A percentile compares a stretch with the other conserved stretches of the same genome.
Evolutionary conservation across 345 rosid species (phyloP).

Genomic region (Turnera subulata): DNA sequence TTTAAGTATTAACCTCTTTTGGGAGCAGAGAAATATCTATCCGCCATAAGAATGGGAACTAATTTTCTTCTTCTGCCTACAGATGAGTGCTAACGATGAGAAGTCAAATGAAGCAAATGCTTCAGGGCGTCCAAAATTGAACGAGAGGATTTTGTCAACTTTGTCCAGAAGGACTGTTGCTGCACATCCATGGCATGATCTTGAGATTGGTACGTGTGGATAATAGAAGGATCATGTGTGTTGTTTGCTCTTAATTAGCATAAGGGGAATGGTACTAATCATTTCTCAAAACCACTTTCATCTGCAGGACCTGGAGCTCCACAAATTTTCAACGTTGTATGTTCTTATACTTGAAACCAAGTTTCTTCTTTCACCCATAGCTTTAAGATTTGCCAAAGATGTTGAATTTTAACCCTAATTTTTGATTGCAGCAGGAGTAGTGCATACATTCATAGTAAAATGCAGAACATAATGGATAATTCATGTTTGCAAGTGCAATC

Average conservation of each 20-base stretch:
- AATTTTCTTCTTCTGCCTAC: conserved; percentile 1
- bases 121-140: conserved; percentile 24
- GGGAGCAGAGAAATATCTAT: background rate
- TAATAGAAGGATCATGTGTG: conserved; percentile 1
- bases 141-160: conserved; percentile 93
- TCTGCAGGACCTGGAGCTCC: conserved; percentile 91
- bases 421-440: too few relatives aligned
- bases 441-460: too few relatives aligned
- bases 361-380: too few relatives aligned
- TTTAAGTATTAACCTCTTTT: background rate
- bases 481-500: too few relatives aligned
- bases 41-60: background rate
- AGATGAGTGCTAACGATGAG: conserved; percentile 17
- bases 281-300: conserved; percentile 10
- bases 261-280: conserved; percentile 13
- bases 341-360: too few relatives aligned
- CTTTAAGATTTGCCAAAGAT: too few relatives aligned
- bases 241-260: too few relatives aligned
- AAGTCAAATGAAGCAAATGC: background rate
- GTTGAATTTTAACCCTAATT: too few relatives aligned
- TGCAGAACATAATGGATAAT: too few relatives aligned
- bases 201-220: conserved; percentile 79
- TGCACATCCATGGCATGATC: conserved; percentile 99
- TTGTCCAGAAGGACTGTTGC: conserved; percentile 94
- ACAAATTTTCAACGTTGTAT: conserved; percentile 38